phyloP scores from a whole-genome alignment of 345 rosid species.

The Clarkia xantiana region DNA sequence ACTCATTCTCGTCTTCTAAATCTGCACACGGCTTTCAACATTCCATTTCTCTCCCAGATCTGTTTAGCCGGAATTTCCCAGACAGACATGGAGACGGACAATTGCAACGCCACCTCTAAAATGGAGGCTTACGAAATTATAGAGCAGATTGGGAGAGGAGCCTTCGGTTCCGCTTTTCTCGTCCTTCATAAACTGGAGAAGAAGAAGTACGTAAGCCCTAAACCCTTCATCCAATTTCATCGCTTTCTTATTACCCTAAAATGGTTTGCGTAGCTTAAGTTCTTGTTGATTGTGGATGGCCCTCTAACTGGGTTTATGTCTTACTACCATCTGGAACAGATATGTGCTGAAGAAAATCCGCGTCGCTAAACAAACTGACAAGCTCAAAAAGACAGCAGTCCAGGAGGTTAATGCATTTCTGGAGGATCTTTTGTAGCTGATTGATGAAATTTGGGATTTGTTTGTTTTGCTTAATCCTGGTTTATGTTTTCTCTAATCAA shows the following conservation, averaged over 20 bases:
- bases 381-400: constrained; percentile 70
- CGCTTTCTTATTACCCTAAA: too few species aligned
- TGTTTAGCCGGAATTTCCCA: not conserved
- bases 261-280: too few species aligned
- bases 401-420: constrained; percentile 54
- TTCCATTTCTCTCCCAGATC: too few species aligned
- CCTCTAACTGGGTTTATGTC: not conserved
- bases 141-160: constrained; percentile 81
- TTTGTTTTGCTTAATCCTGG: not conserved
- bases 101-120: constrained; percentile 39
- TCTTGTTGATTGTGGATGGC: too few species aligned
- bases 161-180: constrained; percentile 73
- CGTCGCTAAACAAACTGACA: constrained; percentile 77
- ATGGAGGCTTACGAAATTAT: constrained; percentile 63
- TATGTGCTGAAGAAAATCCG: constrained; percentile 81
- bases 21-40: too few species aligned
- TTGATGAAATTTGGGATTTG: not conserved
- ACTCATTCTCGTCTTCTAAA: too few species aligned
- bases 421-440: not conserved
- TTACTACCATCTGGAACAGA: too few species aligned
- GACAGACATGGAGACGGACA: constrained; percentile 36
- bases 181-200: constrained; percentile 60
- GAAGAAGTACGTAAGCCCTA: constrained; percentile 37
- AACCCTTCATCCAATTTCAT: too few species aligned
- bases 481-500: too few species aligned